A percentile compares a stretch with the other conserved stretches of the same genome.
Conservation (phyloP, 108 stramenopile species). For the Nitzschia inconspicua region DNA sequence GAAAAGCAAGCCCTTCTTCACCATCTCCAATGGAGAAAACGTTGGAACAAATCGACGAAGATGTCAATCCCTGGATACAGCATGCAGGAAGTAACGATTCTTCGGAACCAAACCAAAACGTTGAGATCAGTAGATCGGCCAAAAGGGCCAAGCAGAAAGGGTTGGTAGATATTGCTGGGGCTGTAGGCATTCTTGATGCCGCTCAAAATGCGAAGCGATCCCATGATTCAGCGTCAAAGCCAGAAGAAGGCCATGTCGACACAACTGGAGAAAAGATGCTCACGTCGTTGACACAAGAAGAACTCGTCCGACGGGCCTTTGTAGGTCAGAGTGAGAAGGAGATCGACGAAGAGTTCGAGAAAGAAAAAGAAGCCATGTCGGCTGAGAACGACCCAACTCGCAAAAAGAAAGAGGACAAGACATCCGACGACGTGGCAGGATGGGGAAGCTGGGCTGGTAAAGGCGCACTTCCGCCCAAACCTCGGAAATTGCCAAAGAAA, state of each 20-base stretch:
- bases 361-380: constrained; percentile 79
- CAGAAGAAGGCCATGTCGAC: background rate
- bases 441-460: constrained; percentile 92
- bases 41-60: constrained; percentile 3
- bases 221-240: background rate
- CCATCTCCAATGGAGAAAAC: background rate
- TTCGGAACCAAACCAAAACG: background rate
- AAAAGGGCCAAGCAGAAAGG: constrained; percentile 14
- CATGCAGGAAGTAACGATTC: background rate
- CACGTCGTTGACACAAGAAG: constrained; percentile 70
- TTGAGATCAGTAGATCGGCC: background rate
- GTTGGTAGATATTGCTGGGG: constrained; percentile 22
- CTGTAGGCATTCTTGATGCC: constrained; percentile 20
- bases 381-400: constrained; percentile 76
- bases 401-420: constrained; percentile 43
- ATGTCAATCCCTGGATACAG: constrained; percentile 33
- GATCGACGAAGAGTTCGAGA: constrained; percentile 86
- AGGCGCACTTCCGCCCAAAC: constrained; percentile 72
- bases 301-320: constrained; percentile 91
- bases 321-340: constrained; percentile 76
- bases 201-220: background rate
- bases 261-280: constrained; percentile 17
- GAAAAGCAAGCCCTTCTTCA: constrained; percentile 11
- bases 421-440: constrained; percentile 51
- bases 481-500: constrained; percentile 59